A percentile compares a stretch with the other conserved stretches of the same genome.
Evolutionary conservation across 1,139 yeast genomes (phyloP).

Genomic region (Kurtzmaniella quercitrusa): DNA sequence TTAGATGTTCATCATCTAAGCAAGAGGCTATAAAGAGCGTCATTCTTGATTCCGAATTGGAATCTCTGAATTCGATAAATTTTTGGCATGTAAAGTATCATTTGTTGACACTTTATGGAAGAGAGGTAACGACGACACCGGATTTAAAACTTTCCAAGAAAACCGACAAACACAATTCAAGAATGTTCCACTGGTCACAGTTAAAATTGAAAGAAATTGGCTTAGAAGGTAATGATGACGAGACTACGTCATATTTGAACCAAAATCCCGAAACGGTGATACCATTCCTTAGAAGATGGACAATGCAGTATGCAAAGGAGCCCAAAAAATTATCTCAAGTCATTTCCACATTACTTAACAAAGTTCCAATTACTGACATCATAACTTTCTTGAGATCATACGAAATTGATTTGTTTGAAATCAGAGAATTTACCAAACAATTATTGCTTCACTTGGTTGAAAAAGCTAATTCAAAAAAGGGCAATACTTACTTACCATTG

Average conservation of each 20-base stretch:
- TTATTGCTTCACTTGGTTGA: conserved; percentile 21
- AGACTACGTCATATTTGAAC: neutral
- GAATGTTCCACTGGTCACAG: conserved; percentile 1
- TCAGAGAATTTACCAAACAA: conserved; percentile 22
- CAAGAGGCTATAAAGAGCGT: conserved; percentile 15
- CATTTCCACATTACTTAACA: conserved; percentile 12
- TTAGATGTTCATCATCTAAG: conserved; percentile 17
- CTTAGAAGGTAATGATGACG: neutral
- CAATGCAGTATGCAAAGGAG: conserved; percentile 38
- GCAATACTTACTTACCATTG: conserved; percentile 11
- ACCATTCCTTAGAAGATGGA: conserved; percentile 50
- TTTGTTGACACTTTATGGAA: conserved; percentile 46
- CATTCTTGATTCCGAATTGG: conserved; percentile 10
- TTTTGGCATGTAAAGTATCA: conserved; percentile 48
- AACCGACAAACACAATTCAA: neutral
- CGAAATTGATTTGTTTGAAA: conserved; percentile 41
- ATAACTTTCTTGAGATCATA: conserved; percentile 16
- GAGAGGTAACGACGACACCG: conserved; percentile 15
- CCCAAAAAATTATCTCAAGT: conserved; percentile 16
- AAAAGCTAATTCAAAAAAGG: conserved; percentile 2
- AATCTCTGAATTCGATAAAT: conserved; percentile 12
- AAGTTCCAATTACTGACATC: conserved; percentile 11
- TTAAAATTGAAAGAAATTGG: neutral
- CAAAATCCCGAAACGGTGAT: neutral
- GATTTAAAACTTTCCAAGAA: neutral